A percentile compares a stretch with the other conserved stretches of the same genome.
These are phyloP conservation scores for Podospora anserina DNA, from an alignment of 495 filamentous ascomycete species.

Conservation along the genomic window DNA sequence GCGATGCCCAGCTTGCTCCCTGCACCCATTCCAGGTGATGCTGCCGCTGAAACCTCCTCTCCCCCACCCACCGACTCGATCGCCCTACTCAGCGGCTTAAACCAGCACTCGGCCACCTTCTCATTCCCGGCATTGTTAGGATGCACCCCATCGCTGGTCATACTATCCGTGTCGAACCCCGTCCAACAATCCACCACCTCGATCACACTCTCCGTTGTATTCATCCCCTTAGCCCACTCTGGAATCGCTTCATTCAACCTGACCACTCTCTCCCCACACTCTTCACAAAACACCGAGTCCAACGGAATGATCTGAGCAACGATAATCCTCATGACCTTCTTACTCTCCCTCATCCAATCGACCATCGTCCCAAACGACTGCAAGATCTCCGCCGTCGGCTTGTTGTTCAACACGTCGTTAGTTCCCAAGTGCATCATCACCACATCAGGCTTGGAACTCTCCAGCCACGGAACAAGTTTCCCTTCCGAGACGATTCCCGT, in stretches of 20 bases:
- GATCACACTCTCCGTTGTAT: conserved; percentile 38
- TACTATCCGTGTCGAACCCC: conserved; percentile 35
- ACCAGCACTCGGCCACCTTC: conserved; percentile 44
- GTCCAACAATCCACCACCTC: conserved; percentile 45
- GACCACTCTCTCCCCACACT: conserved; percentile 32
- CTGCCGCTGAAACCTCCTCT: not conserved
- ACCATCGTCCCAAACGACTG: conserved; percentile 26
- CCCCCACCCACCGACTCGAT: conserved; percentile 7
- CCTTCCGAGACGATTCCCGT: conserved; percentile 42
- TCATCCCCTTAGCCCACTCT: conserved; percentile 38
- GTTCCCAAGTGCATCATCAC: conserved; percentile 50
- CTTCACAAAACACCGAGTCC: conserved; percentile 31
- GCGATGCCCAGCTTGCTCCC: not conserved
- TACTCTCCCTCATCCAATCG: not conserved
- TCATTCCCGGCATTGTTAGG: conserved; percentile 41
- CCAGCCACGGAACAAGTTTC: conserved; percentile 42
- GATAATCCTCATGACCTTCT: not conserved
- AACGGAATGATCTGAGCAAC: conserved; percentile 47
- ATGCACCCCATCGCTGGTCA: conserved; percentile 45
- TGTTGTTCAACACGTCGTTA: conserved; percentile 46
- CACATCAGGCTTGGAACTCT: conserved; percentile 38
- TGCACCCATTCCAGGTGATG: not conserved
- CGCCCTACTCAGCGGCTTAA: conserved; percentile 12
- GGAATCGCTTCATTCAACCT: conserved; percentile 40
- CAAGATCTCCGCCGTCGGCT: conserved; percentile 34